Percentiles rank a stretch among this genome's conserved stretches.
Evolutionary conservation across 768 basidiomycete genomes (phyloP).

Genomic region (Lanmaoa pseudosensibilis): DNA sequence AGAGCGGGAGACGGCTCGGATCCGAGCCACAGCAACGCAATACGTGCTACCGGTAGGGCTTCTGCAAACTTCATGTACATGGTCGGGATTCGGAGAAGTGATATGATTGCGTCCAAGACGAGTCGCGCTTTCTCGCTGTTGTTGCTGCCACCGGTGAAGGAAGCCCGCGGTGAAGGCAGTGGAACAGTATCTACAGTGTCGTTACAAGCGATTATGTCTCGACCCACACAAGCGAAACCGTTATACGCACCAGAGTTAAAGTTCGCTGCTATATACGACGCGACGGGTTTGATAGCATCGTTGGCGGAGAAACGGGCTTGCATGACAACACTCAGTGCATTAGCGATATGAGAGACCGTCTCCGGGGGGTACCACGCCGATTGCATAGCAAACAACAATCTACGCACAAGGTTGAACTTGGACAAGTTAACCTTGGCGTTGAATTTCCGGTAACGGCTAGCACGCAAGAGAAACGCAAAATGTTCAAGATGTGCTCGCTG

Average conservation of each 20-base stretch:
- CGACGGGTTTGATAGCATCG: constrained; percentile 78
- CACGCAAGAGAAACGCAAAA: constrained; percentile 69
- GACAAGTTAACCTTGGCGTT: constrained; percentile 72
- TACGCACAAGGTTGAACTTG: constrained; percentile 70
- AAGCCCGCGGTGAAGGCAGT: constrained; percentile 15
- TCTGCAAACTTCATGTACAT: constrained; percentile 71
- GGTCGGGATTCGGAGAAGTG: constrained; percentile 54
- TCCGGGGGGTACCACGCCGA: constrained; percentile 71
- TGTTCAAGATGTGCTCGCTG: constrained; percentile 79
- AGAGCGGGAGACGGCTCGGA: constrained; percentile 64
- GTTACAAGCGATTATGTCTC: background rate
- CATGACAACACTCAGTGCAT: constrained; percentile 60
- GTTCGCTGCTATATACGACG: constrained; percentile 83
- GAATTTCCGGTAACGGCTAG: constrained; percentile 74
- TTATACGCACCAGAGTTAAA: constrained; percentile 58
- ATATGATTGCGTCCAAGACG: constrained; percentile 64
- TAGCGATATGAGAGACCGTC: constrained; percentile 46
- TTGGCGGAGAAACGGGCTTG: constrained; percentile 70
- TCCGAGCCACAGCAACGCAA: constrained; percentile 77
- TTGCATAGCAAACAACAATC: constrained; percentile 79
- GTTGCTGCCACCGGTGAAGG: constrained; percentile 20
- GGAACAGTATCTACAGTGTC: constrained; percentile 1
- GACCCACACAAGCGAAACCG: background rate
- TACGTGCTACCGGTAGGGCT: constrained; percentile 74
- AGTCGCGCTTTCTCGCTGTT: constrained; percentile 60